Conservation (phyloP, 345 rosid genomes). For the Aurinia saxatilis region DNA sequence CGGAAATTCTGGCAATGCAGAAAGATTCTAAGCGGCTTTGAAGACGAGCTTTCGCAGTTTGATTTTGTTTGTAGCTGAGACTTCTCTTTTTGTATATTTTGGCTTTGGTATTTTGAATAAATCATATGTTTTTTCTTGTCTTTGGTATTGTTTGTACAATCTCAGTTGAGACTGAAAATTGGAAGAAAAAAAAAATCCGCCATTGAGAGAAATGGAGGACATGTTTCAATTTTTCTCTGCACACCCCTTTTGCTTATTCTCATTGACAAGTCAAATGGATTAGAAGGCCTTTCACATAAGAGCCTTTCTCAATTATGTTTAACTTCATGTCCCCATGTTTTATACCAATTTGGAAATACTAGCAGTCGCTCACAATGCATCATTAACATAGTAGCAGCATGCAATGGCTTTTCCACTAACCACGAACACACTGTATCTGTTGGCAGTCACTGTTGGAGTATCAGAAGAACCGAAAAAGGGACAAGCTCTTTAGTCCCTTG, state of each 20-base stretch:
- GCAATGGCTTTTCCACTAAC: slow-evolving; percentile 12
- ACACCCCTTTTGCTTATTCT: not conserved
- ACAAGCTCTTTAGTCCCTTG: too few species aligned
- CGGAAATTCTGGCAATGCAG: not conserved
- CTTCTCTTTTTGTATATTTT: not conserved
- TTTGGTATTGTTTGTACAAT: not conserved
- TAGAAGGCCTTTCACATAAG: not conserved
- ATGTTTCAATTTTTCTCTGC: too few species aligned
- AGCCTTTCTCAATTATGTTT: not conserved
- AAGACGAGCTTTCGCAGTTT: not conserved
- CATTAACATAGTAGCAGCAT: slow-evolving; percentile 50
- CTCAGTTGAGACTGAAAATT: too few species aligned
- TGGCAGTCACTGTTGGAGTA: slow-evolving; percentile 77
- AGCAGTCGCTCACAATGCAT: slow-evolving; percentile 94
- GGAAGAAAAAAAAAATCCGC: too few species aligned
- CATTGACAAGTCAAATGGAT: not conserved
- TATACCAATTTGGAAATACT: slow-evolving; percentile 3
- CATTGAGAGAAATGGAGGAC: too few species aligned
- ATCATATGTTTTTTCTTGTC: not conserved
- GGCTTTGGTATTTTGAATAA: not conserved
- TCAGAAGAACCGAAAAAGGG: slow-evolving; percentile 84
- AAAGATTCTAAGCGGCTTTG: slow-evolving; percentile 8
- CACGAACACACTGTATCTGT: not conserved
- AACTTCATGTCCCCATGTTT: not conserved
- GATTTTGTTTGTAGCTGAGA: not conserved